Evolutionary conservation across 352 stramenopile genomes (phyloP).

Genomic region (Pythium coloratum): DNA sequence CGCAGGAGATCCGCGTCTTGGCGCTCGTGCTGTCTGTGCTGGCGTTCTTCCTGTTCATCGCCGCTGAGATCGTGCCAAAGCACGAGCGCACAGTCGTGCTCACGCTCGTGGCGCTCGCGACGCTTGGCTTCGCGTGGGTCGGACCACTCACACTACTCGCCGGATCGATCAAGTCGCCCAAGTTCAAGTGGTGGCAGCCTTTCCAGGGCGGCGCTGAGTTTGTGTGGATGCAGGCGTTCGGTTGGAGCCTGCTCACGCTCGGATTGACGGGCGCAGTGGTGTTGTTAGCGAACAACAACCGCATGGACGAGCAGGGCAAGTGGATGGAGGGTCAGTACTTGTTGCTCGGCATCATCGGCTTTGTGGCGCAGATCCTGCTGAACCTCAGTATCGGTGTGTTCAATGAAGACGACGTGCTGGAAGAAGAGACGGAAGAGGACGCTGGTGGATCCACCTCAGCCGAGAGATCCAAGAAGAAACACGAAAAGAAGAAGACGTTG

Average conservation of each 20-base stretch:
- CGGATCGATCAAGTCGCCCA: slow-evolving; percentile 37
- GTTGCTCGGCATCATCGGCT: slow-evolving; percentile 47
- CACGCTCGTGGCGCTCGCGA: slow-evolving; percentile 47
- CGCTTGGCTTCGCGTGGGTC: slow-evolving; percentile 57
- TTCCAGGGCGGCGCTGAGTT: slow-evolving; percentile 59
- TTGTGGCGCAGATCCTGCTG: slow-evolving; percentile 55
- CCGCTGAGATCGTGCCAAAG: slow-evolving; percentile 45
- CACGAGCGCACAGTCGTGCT: slow-evolving; percentile 33
- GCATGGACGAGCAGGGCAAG: slow-evolving; percentile 30
- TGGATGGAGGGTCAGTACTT: slow-evolving; percentile 59
- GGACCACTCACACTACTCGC: slow-evolving; percentile 56
- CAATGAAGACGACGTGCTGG: slow-evolving; percentile 23
- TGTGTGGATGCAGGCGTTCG: slow-evolving; percentile 65
- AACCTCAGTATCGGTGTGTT: slow-evolving; percentile 60
- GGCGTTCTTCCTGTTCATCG: slow-evolving; percentile 65
- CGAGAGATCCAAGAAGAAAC: neutral
- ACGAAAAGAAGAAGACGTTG: slow-evolving; percentile 13
- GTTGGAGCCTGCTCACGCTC: slow-evolving; percentile 53
- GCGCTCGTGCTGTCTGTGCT: slow-evolving; percentile 54
- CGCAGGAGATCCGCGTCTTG: slow-evolving; percentile 50
- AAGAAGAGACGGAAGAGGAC: slow-evolving; percentile 6
- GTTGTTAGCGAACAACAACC: slow-evolving; percentile 41
- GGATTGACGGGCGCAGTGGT: slow-evolving; percentile 44
- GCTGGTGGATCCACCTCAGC: neutral
- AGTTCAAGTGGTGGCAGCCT: slow-evolving; percentile 62